phyloP scores from a whole-genome alignment of 2,329 filamentous ascomycete species.

The Cladophialophora bantiana region DNA sequence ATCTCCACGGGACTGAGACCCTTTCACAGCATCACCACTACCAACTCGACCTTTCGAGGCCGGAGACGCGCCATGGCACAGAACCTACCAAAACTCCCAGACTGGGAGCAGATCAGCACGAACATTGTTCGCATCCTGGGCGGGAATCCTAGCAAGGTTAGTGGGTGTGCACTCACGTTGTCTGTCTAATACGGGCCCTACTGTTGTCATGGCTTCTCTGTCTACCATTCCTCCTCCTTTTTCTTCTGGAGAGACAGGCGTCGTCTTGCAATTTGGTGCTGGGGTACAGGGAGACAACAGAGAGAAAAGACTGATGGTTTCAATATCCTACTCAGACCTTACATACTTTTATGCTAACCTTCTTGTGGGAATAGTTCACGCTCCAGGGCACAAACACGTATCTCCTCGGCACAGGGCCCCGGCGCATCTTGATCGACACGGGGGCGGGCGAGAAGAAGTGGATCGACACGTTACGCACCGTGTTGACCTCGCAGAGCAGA shows the following conservation, averaged over 20 bases:
- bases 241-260: too few relatives aligned
- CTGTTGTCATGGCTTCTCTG: neutral
- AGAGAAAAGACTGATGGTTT: neutral
- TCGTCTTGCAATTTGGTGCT: too few relatives aligned
- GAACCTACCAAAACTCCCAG: constrained; percentile 69
- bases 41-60: neutral
- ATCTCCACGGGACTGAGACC: neutral
- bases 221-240: neutral
- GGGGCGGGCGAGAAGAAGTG: constrained; percentile 81
- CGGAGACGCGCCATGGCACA: constrained; percentile 60
- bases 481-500: constrained; percentile 58
- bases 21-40: constrained; percentile 7
- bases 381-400: constrained; percentile 92
- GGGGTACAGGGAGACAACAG: too few relatives aligned
- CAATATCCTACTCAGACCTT: neutral
- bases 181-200: neutral
- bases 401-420: constrained; percentile 76
- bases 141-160: constrained; percentile 85
- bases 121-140: constrained; percentile 83
- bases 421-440: constrained; percentile 85
- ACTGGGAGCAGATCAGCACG: constrained; percentile 78
- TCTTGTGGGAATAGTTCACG: constrained; percentile 57
- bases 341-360: neutral
- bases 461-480: constrained; percentile 69
- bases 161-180: neutral